Evolutionary conservation across 208 protist genomes (phyloP), one percentile per base, ranked within the genome.

Genomic region (Novymonas esmeraldas): DNA sequence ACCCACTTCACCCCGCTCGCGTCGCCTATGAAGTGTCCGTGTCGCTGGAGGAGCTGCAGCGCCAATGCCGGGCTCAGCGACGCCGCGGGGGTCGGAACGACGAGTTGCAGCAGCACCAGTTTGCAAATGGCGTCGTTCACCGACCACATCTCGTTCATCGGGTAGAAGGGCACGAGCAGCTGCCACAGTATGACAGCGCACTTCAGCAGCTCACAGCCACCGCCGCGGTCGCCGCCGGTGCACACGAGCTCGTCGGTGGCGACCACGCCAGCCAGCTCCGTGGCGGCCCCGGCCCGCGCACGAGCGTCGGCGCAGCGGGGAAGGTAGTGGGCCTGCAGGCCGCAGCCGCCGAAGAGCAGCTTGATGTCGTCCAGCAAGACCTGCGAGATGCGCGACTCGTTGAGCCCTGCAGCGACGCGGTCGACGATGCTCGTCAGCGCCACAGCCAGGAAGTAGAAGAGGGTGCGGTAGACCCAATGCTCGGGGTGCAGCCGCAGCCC

Each of bases 131-230:
- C 78, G 20, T 77, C 64, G 58, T 95, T 85, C 36, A 95, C 63
- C 0, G 87, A 79, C 90, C 90, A 95, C 73, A 88, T 87, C 69
- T 95, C 85, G 28, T 85, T 66, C 42, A 66, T 57, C 2, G 90
- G 90, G 61, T 95, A 95, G 68, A 93, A 95, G 13, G 78, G 58
- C 11, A 58, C 52, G 39, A 95, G 89, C 31, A 90, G 67, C 9
- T 74, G 66, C 65, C 80, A 89, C 18, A 93, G 69, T 22, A 85
- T 56, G 18, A 81, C 50, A 0, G 92, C 46, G 36, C 58, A 60
- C 51, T 80, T 79, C 24, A 95, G 76, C 11, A 64, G 49, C 42
- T 92, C 89, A 44, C 77, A 81, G 33, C 85, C 85, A n/a, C 62
- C 68, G 7, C 68, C 68, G 7, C 41, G 60, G 3, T 69, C 41